Evolutionary conservation across 441 rosid genomes (phyloP).

Genomic region (Metrosideros polymorpha): DNA sequence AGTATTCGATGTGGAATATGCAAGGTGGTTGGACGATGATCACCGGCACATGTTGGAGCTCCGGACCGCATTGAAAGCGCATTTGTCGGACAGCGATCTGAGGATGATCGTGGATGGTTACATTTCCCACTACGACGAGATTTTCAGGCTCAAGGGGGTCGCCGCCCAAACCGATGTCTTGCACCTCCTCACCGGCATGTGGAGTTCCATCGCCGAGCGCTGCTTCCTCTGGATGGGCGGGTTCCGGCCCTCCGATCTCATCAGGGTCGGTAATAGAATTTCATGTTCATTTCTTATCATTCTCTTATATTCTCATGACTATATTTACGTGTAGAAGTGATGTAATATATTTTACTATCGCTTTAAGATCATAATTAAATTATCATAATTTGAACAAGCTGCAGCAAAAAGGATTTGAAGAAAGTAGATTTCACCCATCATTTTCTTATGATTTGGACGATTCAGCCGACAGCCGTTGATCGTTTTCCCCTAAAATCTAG

Average conservation of each 20-base stretch:
- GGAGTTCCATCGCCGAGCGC: constrained; percentile 6
- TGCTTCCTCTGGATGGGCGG: constrained; percentile 8
- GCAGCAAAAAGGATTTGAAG: neutral
- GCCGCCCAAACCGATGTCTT: constrained; percentile 4
- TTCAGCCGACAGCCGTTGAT: neutral
- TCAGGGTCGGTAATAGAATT: neutral
- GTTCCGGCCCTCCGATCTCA: constrained; percentile 5
- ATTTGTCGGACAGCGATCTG: neutral
- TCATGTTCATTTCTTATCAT: neutral
- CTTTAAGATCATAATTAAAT: neutral
- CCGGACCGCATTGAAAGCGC: neutral
- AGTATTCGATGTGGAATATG: constrained; percentile 1
- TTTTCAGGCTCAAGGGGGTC: neutral
- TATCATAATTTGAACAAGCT: neutral
- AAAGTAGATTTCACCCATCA: neutral
- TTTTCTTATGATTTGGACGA: neutral
- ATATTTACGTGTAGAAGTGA: neutral
- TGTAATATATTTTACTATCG: neutral
- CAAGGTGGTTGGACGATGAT: constrained; percentile 6
- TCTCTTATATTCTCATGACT: neutral
- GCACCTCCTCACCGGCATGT: constrained; percentile 5
- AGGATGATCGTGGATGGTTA: neutral
- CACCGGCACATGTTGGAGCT: neutral
- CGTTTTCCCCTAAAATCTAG: neutral
- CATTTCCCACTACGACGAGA: neutral